A percentile compares a stretch with the other conserved stretches of the same genome.
These are phyloP conservation scores for Arthrobotrys entomopaga DNA, from an alignment of 2,329 filamentous ascomycete genomes.

Conservation along the genomic window DNA sequence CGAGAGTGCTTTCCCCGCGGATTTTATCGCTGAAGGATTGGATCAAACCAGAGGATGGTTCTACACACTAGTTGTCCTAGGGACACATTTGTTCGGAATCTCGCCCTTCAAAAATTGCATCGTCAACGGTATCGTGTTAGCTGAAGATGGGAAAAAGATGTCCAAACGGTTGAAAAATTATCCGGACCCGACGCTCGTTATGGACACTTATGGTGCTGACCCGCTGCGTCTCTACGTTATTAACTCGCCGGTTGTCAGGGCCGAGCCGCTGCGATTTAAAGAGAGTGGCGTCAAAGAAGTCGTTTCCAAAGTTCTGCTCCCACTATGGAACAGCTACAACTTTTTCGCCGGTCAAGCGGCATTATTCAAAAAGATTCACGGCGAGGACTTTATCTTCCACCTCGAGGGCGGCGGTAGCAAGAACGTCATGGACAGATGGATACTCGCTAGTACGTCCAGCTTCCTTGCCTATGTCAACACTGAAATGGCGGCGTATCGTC, in stretches of 20 bases:
- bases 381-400: slow-evolving; percentile 80
- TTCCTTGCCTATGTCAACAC: slow-evolving; percentile 89
- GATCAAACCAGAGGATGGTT: slow-evolving; percentile 98
- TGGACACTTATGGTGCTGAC: slow-evolving; percentile 89
- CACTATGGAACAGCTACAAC: slow-evolving; percentile 95
- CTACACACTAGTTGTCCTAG: slow-evolving; percentile 88
- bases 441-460: slow-evolving; percentile 90
- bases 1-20: slow-evolving; percentile 82
- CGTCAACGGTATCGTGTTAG: slow-evolving; percentile 93
- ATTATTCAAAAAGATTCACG: slow-evolving; percentile 84
- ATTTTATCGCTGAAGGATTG: slow-evolving; percentile 92
- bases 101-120: slow-evolving; percentile 94
- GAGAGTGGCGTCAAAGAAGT: slow-evolving; percentile 94
- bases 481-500: slow-evolving; percentile 85
- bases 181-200: slow-evolving; percentile 83
- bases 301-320: slow-evolving; percentile 87
- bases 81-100: slow-evolving; percentile 84
- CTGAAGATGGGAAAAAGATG: slow-evolving; percentile 98
- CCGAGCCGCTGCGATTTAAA: slow-evolving; percentile 89
- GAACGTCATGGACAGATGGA: slow-evolving; percentile 97
- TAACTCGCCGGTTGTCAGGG: slow-evolving; percentile 93
- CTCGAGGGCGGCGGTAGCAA: slow-evolving; percentile 78
- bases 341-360: slow-evolving; percentile 92
- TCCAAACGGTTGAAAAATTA: slow-evolving; percentile 97
- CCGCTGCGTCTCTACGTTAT: slow-evolving; percentile 94